Evolutionary conservation across 2,329 filamentous ascomycete species (phyloP), one percentile per base, ranked within the genome.

Genomic region (Calonectria ilicicola): DNA sequence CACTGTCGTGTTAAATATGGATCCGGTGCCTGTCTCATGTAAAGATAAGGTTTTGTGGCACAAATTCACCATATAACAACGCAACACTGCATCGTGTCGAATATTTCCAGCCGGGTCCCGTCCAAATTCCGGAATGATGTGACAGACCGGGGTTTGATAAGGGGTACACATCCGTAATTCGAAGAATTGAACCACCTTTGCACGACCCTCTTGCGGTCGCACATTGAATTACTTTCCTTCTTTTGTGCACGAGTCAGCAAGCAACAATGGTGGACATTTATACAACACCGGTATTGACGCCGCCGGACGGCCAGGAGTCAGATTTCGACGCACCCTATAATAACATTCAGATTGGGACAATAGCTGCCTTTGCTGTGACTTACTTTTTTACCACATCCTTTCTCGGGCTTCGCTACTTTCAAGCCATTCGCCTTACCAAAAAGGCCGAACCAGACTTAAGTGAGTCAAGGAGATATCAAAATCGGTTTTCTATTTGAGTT

Each of bases 271-370:
- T 65, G 58, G 58, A 58, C 19, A 7, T 32, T 9, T 8, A 46
- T 17, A 67, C 49, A 23, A 67, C 38, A 17, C 65, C 49, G 15
- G 38, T 26, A 7, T n/a, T 58, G 26, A 0, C 35, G 19, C 65
- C 49, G 23, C 65, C 65, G 8, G 15, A 58, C 35, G 65, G 65
- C 47, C 47, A 67, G 26, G 3, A 17, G 5, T 42, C 47, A 10
- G 3, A 67, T 9, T 67, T 67, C 17, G 23, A 58, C 19, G 47
- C 47, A 19, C 49, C 65, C 2, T 67, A 67, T 27, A 67, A 67
- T 26, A 46, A 23, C 32, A 51, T 67, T 19, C 65, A 67, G 49
- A 32, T 32, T 5, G 65, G 46, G 19, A 67, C 17, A 17, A 40
- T 67, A 46, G 42, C 38, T 10, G 65, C 65, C 19, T 66, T 67